A percentile compares a stretch with the other conserved stretches of the same genome.
These are phyloP conservation scores for Aureobasidium mangrovei DNA, from an alignment of 2,329 filamentous ascomycete genomes.

Conservation along the genomic window DNA sequence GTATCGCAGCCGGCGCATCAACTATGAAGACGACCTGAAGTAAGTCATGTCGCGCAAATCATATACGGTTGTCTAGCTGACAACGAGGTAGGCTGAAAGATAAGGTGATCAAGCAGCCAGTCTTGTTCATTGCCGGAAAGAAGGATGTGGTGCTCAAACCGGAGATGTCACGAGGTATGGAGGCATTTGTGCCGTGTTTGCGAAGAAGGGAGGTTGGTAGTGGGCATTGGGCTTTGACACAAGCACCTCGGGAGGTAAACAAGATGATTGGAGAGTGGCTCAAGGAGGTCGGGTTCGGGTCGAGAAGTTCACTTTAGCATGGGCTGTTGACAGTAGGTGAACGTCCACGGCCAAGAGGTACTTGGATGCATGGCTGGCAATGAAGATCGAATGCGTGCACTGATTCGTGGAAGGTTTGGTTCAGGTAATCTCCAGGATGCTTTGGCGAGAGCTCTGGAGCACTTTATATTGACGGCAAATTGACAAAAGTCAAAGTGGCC, in stretches of 20 bases:
- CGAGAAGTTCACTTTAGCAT: conserved; percentile 42
- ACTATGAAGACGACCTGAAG: conserved; percentile 64
- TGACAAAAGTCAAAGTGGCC: no score
- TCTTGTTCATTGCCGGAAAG: conserved; percentile 65
- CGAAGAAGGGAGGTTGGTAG: conserved; percentile 58
- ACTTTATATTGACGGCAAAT: no score
- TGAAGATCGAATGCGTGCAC: no score
- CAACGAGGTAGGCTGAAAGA: conserved; percentile 31
- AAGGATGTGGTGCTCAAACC: conserved; percentile 66
- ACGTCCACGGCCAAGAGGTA: no score
- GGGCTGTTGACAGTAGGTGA: no score
- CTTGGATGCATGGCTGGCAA: no score
- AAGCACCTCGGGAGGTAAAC: conserved; percentile 65
- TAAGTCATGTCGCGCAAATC: conserved; percentile 20
- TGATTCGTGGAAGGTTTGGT: no score
- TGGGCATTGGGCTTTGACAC: conserved; percentile 74
- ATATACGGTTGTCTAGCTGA: background rate
- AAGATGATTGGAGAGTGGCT: conserved; percentile 59
- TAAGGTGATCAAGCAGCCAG: conserved; percentile 39
- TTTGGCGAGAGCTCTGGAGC: no score
- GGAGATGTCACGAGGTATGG: conserved; percentile 63
- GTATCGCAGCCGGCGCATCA: conserved; percentile 69
- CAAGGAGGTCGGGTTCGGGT: conserved; percentile 43
- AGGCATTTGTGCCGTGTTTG: conserved; percentile 54
- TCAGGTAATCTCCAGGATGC: no score